phyloP scores from a whole-genome alignment of 106 monocot genomes.

The Vanilla planifolia region DNA sequence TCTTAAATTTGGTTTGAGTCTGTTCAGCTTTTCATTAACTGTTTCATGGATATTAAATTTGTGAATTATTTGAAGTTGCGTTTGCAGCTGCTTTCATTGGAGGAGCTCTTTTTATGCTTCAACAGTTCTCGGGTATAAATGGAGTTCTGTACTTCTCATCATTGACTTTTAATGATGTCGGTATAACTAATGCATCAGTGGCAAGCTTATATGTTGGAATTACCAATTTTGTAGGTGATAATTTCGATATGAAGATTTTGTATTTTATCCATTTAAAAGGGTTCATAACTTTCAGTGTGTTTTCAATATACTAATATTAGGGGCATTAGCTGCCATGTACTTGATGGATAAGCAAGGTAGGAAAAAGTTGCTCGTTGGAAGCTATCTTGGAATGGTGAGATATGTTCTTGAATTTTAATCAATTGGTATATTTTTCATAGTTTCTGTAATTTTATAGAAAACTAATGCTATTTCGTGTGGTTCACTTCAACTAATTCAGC shows the following conservation, averaged over 20 bases:
- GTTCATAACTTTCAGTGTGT: too few species aligned
- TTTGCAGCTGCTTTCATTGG: constrained; percentile 88
- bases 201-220: constrained; percentile 87
- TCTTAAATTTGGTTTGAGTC: background rate
- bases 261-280: too few species aligned
- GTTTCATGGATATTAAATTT: background rate
- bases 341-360: constrained; percentile 90
- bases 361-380: constrained; percentile 61
- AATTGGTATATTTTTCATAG: too few species aligned
- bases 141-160: constrained; percentile 93
- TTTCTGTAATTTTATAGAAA: too few species aligned
- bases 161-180: constrained; percentile 82
- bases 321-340: constrained; percentile 63
- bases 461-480: too few species aligned
- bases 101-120: constrained; percentile 79
- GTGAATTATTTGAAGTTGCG: constrained; percentile 1
- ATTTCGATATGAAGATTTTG: background rate
- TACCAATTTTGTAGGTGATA: constrained; percentile 70
- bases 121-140: constrained; percentile 95
- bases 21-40: background rate
- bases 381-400: constrained; percentile 88
- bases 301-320: constrained; percentile 27
- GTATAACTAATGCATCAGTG: constrained; percentile 56
- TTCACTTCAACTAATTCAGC: too few species aligned
- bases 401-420: constrained; percentile 1